These are phyloP conservation scores for Sphenostylis stenocarpa DNA, from an alignment of 306 rosid genomes.

Conservation along the genomic window DNA sequence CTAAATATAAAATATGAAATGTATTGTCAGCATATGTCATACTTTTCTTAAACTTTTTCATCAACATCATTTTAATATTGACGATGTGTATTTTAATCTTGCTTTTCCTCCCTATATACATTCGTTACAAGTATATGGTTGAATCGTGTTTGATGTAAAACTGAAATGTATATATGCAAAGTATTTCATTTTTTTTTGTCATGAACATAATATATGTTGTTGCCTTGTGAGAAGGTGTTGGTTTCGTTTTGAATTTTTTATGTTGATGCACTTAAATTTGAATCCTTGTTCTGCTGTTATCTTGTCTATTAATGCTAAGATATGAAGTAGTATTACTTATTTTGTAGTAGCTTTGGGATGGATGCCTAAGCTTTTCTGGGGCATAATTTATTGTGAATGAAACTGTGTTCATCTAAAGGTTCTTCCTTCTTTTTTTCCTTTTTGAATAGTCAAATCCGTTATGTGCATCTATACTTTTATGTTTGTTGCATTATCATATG, in stretches of 20 bases:
- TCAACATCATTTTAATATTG: neutral
- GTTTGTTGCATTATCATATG: neutral
- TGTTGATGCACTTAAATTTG: neutral
- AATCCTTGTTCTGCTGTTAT: neutral
- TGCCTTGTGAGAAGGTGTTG: neutral
- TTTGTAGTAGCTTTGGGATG: neutral
- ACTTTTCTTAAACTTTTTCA: neutral
- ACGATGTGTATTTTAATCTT: neutral
- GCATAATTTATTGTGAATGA: neutral
- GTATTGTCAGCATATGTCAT: neutral
- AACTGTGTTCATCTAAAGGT: neutral
- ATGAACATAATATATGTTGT: neutral
- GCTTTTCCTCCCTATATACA: neutral
- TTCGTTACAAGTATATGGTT: neutral
- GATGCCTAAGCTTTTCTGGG: neutral
- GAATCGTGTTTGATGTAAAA: neutral
- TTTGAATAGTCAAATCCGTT: neutral
- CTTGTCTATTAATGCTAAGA: neutral
- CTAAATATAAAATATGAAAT: neutral
- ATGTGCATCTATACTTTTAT: neutral
- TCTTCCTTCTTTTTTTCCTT: neutral
- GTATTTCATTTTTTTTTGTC: neutral
- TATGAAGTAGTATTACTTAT: neutral
- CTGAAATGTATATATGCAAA: neutral
- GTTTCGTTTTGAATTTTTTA: neutral